Conservation (phyloP, 2,329 filamentous ascomycete genomes). For the Botrytis elliptica region DNA sequence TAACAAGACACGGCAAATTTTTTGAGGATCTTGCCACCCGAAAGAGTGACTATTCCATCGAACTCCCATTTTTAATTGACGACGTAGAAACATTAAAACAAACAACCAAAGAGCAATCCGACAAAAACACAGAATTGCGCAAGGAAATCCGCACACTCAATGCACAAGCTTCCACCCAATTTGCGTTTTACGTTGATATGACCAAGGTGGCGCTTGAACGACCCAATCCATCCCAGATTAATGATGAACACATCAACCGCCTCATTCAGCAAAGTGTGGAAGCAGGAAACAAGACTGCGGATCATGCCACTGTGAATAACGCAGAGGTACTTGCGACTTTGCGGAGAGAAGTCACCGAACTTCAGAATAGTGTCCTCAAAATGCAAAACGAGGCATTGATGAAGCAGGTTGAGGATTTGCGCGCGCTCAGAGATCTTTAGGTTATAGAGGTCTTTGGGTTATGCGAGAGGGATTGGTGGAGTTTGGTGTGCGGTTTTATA, state of each 20-base stretch:
- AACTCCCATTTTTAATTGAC: neutral
- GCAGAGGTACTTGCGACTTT: neutral
- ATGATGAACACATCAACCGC: neutral
- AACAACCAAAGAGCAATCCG: no score
- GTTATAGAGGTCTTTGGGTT: neutral
- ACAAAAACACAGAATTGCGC: neutral
- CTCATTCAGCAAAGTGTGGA: neutral
- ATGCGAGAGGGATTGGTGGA: no score
- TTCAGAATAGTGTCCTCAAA: neutral
- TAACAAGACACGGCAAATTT: neutral
- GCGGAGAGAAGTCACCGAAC: neutral
- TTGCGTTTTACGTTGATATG: no score
- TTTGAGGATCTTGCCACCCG: neutral
- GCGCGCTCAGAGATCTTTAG: neutral
- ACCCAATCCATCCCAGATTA: fast-evolving
- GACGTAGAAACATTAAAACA: neutral
- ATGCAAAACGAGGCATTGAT: neutral
- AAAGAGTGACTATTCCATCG: no score
- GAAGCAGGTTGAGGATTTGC: neutral
- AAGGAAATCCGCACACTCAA: neutral
- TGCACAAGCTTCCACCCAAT: neutral
- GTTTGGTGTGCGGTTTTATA: neutral
- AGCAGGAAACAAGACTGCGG: neutral
- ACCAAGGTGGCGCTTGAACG: no score
- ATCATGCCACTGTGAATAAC: fast-evolving